Conservation (phyloP, 257 asterid genomes). For the Plectranthus barbatus region DNA sequence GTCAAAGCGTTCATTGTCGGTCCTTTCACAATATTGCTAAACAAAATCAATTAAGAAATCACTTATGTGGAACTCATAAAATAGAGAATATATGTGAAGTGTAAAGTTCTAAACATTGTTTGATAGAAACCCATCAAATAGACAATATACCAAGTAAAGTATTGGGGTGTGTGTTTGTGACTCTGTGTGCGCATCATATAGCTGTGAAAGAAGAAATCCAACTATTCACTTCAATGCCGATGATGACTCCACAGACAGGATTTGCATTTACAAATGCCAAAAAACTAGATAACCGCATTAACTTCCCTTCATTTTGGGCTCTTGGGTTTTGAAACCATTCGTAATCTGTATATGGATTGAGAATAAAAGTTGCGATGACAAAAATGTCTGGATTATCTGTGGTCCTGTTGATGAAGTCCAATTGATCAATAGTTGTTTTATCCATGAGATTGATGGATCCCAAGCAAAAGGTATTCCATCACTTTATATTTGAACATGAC, state of each 20-base stretch:
- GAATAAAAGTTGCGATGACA: conserved; percentile 58
- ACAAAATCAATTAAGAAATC: too few relatives aligned
- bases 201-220: too few relatives aligned
- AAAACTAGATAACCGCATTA: conserved; percentile 53
- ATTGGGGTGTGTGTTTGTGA: too few relatives aligned
- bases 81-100: not conserved
- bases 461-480: conserved; percentile 68
- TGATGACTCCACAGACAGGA: conserved; percentile 70
- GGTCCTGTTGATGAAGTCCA: conserved; percentile 28
- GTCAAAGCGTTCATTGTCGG: too few relatives aligned
- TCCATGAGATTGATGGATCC: conserved; percentile 67
- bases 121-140: too few relatives aligned
- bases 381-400: conserved; percentile 43
- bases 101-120: too few relatives aligned
- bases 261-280: conserved; percentile 54
- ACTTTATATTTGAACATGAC: conserved; percentile 75
- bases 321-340: conserved; percentile 52
- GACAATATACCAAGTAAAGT: too few relatives aligned
- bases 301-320: conserved; percentile 33
- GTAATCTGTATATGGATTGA: conserved; percentile 26
- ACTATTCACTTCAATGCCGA: conserved; percentile 68
- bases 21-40: too few relatives aligned
- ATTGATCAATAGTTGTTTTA: conserved; percentile 42
- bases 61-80: too few relatives aligned
- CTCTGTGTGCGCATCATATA: too few relatives aligned